Evolutionary conservation across 2,329 filamentous ascomycete genomes (phyloP), one percentile per base, ranked within the genome.

Genomic region (Huntiella bhutanensis): DNA sequence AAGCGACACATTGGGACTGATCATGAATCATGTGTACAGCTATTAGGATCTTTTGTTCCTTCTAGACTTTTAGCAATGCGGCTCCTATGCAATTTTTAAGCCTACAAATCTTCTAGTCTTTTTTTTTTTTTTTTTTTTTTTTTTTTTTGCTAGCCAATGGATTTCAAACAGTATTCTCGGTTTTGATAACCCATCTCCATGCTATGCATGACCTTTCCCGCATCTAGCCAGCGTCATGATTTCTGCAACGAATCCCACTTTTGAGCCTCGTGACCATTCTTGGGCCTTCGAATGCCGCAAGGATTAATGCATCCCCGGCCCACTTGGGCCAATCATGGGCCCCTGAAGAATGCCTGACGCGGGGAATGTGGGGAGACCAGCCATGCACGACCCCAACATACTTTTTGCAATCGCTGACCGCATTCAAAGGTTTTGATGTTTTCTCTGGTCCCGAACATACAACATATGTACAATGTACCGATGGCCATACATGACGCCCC

Each of bases 191-290:
- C 41, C 41, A 16, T 17, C 28, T 15, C 34, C 28, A 33, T 43
- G 28, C 33, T 33, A 43, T 33, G 34, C 6, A 43, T 6, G 22
- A 28, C 22, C 22, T 28, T 28, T 28, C 22, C 22, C 22, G 22
- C 22, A 28, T 28, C 22, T 10, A 1, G 22, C 6, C 22, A 28
- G 22, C 22, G 22, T 28, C 22, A 28, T 28, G 5, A 28, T 28
- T 10, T 28, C 22, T 15, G 28, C 34, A 28, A 43, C 17, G 41
- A 32, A 43, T 43, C 41, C 33, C n/a, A 28, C 34, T 45, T 32
- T 47, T 42, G 39, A 47, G 45, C 45, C 45, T 47, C 45, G 39
- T 47, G 45, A 47, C 45, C 43, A 16, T 45, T 45, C 36, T 34
- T 32, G 13, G 35, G 17, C 43, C 43, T 36, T 36, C 32, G 34